Evolutionary conservation across 495 filamentous ascomycete species (phyloP).

Genomic region (Penicillium odoratum): DNA sequence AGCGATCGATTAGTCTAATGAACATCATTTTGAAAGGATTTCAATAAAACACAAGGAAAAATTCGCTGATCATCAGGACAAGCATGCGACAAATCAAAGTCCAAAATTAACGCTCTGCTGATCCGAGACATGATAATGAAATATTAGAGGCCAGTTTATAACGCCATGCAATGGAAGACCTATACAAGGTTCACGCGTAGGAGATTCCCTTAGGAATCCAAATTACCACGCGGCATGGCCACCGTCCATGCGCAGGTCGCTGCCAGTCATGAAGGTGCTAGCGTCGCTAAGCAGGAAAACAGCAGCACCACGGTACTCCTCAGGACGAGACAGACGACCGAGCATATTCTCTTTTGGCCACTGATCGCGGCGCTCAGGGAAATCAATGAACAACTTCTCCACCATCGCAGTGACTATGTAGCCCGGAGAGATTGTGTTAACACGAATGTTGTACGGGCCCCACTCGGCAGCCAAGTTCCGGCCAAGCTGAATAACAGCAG

Average conservation of each 20-base stretch:
- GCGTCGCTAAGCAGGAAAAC: conserved; percentile 88
- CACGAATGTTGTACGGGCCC: conserved; percentile 84
- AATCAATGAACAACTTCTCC: conserved; percentile 70
- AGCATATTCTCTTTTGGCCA: conserved; percentile 94
- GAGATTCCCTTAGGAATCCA: neutral
- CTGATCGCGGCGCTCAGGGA: conserved; percentile 69
- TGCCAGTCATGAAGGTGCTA: conserved; percentile 83
- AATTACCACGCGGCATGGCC: conserved; percentile 77
- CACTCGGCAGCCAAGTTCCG: conserved; percentile 87
- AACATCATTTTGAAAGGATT: conserved; percentile 3
- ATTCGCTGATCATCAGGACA: conserved; percentile 3
- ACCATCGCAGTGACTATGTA: conserved; percentile 97
- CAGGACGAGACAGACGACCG: conserved; percentile 70
- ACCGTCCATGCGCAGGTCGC: conserved; percentile 78
- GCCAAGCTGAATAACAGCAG: conserved; percentile 78
- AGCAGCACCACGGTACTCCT: conserved; percentile 77
- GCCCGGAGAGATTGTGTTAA: conserved; percentile 92
- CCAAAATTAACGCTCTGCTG: conserved; percentile 15
- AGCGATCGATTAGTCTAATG: conserved; percentile 28
- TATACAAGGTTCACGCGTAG: conserved; percentile 12
- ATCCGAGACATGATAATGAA: neutral
- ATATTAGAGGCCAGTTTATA: conserved; percentile 1
- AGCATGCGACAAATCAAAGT: neutral
- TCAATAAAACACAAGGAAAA: conserved; percentile 2
- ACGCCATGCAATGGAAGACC: conserved; percentile 31